Base-by-base conservation (phyloP, 2,329 filamentous ascomycete species). In the Coleophoma crateriformis region DNA sequence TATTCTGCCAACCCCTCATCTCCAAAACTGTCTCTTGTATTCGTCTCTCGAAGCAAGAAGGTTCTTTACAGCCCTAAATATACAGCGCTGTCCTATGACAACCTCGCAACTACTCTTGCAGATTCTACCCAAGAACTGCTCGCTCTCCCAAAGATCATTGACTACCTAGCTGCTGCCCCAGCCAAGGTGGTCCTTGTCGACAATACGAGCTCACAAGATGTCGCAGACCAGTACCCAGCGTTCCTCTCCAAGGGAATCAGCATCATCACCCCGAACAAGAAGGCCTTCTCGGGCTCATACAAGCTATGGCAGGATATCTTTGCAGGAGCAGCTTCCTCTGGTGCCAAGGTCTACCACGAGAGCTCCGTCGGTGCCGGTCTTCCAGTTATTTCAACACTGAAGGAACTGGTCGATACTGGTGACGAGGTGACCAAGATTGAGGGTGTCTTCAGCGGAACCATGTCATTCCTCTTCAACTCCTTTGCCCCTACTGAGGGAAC, bases 381-480 rank as follows among this genome's bases (percentile, higher is more conserved):
- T 45, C 94, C 94, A 5, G 87, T 97, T 52, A 87, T 99, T 60
- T 95, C 89, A 38, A 96, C 94, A 0, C 74, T 99, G 56, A 91
- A 90, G 64, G 94, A 99, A 62, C 79, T 99, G n/a, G 81, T 96
- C 20, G 87, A 91, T 55, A 99, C 94, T 1, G 94, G 94, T 39
- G 94, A 99, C 65, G 78, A 89, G 66, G 86, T 99, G 5, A 90
- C 81, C 48, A 91, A 86, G 71, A 95, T 99, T 59, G 92, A 97
- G 72, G 94, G 94, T 58, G 91, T 99, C 46, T 97, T 99, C 73
- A 95, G 89, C 54, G 94, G 94, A 56, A 99, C 94, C 49, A 92
- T 99, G 83, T 95, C 88, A 37, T 99, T 96, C 77, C 78, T 99
- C 38, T 97, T 99, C 82, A 97, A 97, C 77, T 91, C 84, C 19